phyloP scores from a whole-genome alignment of 441 rosid species.

The Arabidopsis hybrid region DNA sequence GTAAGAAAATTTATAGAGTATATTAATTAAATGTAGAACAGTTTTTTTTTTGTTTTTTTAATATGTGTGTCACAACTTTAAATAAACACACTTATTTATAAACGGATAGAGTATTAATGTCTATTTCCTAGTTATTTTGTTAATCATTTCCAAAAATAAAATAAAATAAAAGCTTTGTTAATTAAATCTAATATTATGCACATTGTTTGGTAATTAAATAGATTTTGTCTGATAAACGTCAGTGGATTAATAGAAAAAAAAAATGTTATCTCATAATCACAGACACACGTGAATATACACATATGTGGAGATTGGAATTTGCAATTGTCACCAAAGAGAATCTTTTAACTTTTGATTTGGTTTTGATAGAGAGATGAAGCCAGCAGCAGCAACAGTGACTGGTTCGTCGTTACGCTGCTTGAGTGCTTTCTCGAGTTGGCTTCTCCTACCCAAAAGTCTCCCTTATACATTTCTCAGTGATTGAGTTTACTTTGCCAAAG shows the following conservation, averaged over 20 bases:
- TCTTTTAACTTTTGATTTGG: neutral
- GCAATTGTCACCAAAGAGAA: neutral
- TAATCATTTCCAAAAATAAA: neutral
- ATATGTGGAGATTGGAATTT: neutral
- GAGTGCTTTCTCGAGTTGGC: conserved; percentile 29
- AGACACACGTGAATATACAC: conserved; percentile 21
- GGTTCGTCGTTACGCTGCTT: conserved; percentile 31
- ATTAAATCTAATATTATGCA: too few species aligned
- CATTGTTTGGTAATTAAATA: neutral
- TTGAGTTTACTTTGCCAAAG: conserved; percentile 29
- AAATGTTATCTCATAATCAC: conserved; percentile 7
- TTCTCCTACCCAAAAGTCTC: conserved; percentile 21
- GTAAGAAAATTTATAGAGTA: too few species aligned
- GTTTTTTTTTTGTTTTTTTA: too few species aligned
- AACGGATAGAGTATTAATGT: too few species aligned
- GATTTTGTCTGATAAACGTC: neutral
- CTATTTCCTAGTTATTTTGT: neutral
- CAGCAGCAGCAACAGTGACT: conserved; percentile 16
- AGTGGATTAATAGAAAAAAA: neutral
- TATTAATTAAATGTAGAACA: too few species aligned
- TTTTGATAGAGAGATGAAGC: conserved; percentile 25
- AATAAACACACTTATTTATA: too few species aligned
- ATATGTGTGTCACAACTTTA: too few species aligned
- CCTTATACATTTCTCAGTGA: neutral
- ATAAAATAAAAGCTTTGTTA: too few species aligned